Conservation (phyloP, 1,284 basidiomycete species). For the Vanrija sp. region DNA sequence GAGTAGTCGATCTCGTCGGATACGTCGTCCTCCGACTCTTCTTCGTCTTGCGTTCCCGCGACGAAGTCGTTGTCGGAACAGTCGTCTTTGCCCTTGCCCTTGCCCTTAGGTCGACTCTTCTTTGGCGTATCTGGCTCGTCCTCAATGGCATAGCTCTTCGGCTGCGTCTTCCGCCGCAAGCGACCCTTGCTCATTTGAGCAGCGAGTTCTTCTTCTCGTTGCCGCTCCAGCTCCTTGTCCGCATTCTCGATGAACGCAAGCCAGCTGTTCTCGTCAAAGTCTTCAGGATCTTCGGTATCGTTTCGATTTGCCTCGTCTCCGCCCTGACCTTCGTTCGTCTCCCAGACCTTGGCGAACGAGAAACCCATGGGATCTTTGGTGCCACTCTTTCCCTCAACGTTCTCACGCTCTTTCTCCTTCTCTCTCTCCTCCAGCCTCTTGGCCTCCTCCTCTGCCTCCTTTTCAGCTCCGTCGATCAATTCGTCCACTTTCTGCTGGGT, state of each 20-base stretch:
- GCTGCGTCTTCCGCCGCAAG: not conserved
- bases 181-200: not conserved
- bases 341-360: constrained; percentile 83
- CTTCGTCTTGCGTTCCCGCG: not conserved
- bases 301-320: constrained; percentile 61
- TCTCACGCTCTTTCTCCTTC: constrained; percentile 41
- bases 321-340: constrained; percentile 64
- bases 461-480: constrained; percentile 76
- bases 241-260: constrained; percentile 45
- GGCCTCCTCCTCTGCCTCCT: constrained; percentile 58
- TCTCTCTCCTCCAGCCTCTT: constrained; percentile 43
- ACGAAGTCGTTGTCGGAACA: not conserved
- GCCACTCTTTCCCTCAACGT: constrained; percentile 33
- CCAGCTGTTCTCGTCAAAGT: constrained; percentile 62
- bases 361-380: constrained; percentile 54
- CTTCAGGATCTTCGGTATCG: constrained; percentile 49
- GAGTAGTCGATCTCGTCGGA: not conserved
- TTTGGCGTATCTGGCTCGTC: not conserved
- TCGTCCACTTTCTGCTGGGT: constrained; percentile 73
- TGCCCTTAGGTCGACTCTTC: not conserved
- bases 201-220: not conserved
- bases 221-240: not conserved
- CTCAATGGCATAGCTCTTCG: no score
- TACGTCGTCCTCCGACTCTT: not conserved
- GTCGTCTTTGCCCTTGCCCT: constrained; percentile 7